Percentiles rank a stretch among this genome's conserved stretches.
These are phyloP conservation scores for Warburgia ugandensis DNA, from an alignment of 164 flowering plant species.

Conservation along the genomic window DNA sequence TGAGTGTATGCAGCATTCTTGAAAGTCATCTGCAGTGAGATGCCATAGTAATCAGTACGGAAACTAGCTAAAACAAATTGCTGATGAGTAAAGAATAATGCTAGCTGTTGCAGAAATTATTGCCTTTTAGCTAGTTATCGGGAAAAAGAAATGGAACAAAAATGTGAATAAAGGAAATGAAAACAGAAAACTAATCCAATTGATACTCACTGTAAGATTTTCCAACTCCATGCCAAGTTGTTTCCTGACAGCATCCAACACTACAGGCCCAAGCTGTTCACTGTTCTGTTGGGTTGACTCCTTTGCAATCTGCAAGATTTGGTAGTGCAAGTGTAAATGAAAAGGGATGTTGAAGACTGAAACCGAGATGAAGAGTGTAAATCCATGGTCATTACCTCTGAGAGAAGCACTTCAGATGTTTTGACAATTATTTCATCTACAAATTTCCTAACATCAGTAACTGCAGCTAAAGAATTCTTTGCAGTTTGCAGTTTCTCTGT, in stretches of 20 bases:
- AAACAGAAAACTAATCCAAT: neutral
- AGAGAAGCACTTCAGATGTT: conserved; percentile 43
- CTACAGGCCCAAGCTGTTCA: conserved; percentile 43
- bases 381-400: conserved; percentile 39
- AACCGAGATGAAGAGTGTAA: neutral
- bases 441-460: conserved; percentile 42
- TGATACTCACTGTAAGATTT: conserved; percentile 53
- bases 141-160: neutral
- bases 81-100: too few relatives aligned
- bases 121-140: too few relatives aligned
- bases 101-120: too few relatives aligned
- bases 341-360: neutral
- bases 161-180: neutral
- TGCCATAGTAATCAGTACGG: neutral
- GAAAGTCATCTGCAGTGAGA: conserved; percentile 50
- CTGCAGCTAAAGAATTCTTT: conserved; percentile 18
- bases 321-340: neutral
- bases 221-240: conserved; percentile 49
- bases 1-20: conserved; percentile 77
- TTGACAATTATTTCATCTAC: conserved; percentile 66
- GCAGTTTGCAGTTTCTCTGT: conserved; percentile 26
- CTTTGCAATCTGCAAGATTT: conserved; percentile 37
- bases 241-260: conserved; percentile 42
- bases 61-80: neutral
- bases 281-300: conserved; percentile 44